Base-by-base conservation (phyloP, 176 grass and related monocot species). In the Carex myosuroides region DNA sequence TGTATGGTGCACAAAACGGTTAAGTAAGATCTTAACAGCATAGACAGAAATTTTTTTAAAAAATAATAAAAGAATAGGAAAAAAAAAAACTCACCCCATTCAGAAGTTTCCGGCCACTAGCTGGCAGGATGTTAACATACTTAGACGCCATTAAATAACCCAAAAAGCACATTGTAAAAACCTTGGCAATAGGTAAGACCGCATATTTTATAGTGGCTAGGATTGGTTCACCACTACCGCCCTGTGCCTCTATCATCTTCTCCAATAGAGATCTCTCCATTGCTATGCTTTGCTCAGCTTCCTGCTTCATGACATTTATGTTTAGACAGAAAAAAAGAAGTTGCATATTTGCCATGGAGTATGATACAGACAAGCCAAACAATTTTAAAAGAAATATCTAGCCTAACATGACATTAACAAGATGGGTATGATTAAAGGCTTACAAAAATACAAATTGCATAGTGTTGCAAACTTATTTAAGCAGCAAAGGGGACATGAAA, bases 91-190 rank as follows among this genome's bases (percentile, higher is more conserved):
- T 88, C 85, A 99, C 97, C 93, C 97, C 97, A 52, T 96, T 99
- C 48, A 99, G 93, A 88, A 99, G 91, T 83, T 87, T 96, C 54
- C 97, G 89, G 29, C 97, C 93, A 76, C 96, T 95, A 66, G 93
- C 88, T 83, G 94, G 88, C 69, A 99, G 97, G 52, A 96, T 96
- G 61, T 94, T 99, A 78, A 96, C 62, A 62, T 99, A 90, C 83
- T 99, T 99, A 68, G 90, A 96, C 18, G 97, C 93, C 97, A 99
- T 99, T 30, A 99, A 91, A 91, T 89, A 95, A 11, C 97, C 97
- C 91, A 99, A 92, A 85, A 99, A 99, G 84, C 97, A 99, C 88
- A 99, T 94, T 0, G 97, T 92, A 71, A 99, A 99, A 66, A 99
- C 97, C 83, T 99, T 99, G 17, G 97, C 97, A 69, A 99, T 96